Evolutionary conservation across 768 basidiomycete genomes (phyloP).

Genomic region (Baorangia bicolor): DNA sequence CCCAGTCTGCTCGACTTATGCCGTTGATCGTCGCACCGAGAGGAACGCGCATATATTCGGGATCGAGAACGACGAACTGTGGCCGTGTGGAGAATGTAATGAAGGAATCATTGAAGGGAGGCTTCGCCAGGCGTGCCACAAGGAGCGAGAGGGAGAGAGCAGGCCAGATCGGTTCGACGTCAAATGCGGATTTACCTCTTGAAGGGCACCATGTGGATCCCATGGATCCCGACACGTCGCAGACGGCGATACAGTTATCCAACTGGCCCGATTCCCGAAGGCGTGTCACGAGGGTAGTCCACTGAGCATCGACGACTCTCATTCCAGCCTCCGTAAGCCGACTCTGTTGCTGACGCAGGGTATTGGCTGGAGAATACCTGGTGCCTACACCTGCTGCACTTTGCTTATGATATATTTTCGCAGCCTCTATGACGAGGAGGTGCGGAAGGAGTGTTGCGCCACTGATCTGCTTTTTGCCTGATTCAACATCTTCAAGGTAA

Average conservation of each 20-base stretch:
- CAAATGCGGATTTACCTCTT: constrained; percentile 8
- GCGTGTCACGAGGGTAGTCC: constrained; percentile 55
- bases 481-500: constrained; percentile 57
- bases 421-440: constrained; percentile 47
- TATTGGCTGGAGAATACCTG: constrained; percentile 5
- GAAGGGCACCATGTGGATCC: constrained; percentile 29
- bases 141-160: constrained; percentile 66
- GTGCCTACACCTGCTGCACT: fast-evolving
- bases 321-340: constrained; percentile 35
- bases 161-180: constrained; percentile 51
- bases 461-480: constrained; percentile 53
- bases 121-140: constrained; percentile 57
- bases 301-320: constrained; percentile 62
- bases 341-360: constrained; percentile 28
- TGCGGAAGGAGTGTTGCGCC: constrained; percentile 71
- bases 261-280: constrained; percentile 55
- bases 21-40: constrained; percentile 37
- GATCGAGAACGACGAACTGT: constrained; percentile 48
- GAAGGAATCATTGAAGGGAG: constrained; percentile 65
- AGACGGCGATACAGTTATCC: constrained; percentile 63
- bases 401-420: neutral
- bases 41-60: constrained; percentile 23
- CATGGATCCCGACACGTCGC: constrained; percentile 79
- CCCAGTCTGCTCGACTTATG: constrained; percentile 45
- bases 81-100: constrained; percentile 65